Percentiles rank a stretch among this genome's conserved stretches.
Conservation (phyloP, 164 flowering plant genomes). For the Platanus orientalis region DNA sequence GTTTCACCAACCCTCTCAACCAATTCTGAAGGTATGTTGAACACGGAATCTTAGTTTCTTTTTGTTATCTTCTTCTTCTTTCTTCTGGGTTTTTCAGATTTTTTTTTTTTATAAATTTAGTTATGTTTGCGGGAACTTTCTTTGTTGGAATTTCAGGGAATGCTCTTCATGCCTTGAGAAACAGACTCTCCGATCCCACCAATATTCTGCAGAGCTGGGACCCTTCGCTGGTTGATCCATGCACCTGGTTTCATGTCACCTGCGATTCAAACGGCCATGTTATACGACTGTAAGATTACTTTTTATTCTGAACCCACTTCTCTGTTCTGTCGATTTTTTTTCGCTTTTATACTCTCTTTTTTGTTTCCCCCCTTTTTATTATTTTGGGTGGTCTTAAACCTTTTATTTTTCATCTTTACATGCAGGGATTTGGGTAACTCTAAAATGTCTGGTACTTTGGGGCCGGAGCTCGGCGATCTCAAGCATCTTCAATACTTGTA, state of each 20-base stretch:
- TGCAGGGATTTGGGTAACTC: slow-evolving; percentile 84
- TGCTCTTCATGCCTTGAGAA: slow-evolving; percentile 62
- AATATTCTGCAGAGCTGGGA: slow-evolving; percentile 90
- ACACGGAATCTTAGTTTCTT: too few species aligned
- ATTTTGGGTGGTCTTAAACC: background rate
- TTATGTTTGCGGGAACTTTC: background rate
- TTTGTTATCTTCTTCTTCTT: background rate
- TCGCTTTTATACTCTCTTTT: too few species aligned
- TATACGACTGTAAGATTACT: slow-evolving; percentile 57
- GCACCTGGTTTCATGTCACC: slow-evolving; percentile 93
- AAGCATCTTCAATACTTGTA: slow-evolving; percentile 74
- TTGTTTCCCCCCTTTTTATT: slow-evolving; percentile 3
- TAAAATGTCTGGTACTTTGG: slow-evolving; percentile 71
- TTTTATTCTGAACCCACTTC: too few species aligned
- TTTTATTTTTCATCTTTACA: background rate
- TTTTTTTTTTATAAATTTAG: background rate
- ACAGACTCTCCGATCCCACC: slow-evolving; percentile 57
- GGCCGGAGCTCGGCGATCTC: slow-evolving; percentile 72
- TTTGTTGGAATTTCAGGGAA: slow-evolving; percentile 48
- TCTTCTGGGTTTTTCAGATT: background rate
- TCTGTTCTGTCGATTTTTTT: too few species aligned
- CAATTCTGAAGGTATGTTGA: slow-evolving; percentile 64
- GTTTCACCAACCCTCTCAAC: slow-evolving; percentile 34
- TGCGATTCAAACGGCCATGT: slow-evolving; percentile 67
- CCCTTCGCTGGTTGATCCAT: slow-evolving; percentile 82